A percentile compares a stretch with the other conserved stretches of the same genome.
Conservation (phyloP, 1,139 yeast genomes). For the Yamadazyma diospyri region DNA sequence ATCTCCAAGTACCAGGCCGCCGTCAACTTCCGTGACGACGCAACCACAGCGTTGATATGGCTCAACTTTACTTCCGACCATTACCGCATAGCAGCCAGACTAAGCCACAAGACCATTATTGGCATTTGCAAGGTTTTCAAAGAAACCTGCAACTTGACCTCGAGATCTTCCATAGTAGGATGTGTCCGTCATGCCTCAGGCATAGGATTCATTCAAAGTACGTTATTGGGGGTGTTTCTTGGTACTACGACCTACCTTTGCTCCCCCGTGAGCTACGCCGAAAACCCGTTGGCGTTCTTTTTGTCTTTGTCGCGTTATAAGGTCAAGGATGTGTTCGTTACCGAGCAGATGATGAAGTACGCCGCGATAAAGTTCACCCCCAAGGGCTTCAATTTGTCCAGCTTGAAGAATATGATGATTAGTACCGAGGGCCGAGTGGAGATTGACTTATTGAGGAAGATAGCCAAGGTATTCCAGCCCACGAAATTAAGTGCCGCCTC, state of each 20-base stretch:
- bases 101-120: slow-evolving; percentile 62
- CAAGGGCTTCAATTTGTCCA: slow-evolving; percentile 59
- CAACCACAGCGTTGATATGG: slow-evolving; percentile 57
- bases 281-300: slow-evolving; percentile 72
- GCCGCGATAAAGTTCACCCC: slow-evolving; percentile 65
- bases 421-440: slow-evolving; percentile 77
- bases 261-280: slow-evolving; percentile 74
- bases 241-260: slow-evolving; percentile 85
- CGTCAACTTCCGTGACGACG: slow-evolving; percentile 38
- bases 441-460: slow-evolving; percentile 52
- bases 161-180: slow-evolving; percentile 73
- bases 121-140: slow-evolving; percentile 85
- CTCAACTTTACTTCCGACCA: slow-evolving; percentile 72
- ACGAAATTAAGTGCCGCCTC: slow-evolving; percentile 68
- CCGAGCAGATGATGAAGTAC: slow-evolving; percentile 80
- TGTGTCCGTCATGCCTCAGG: slow-evolving; percentile 86
- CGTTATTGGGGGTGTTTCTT: slow-evolving; percentile 75
- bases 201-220: slow-evolving; percentile 81
- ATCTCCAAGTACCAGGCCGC: slow-evolving; percentile 46
- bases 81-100: slow-evolving; percentile 60
- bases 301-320: slow-evolving; percentile 70
- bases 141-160: slow-evolving; percentile 83
- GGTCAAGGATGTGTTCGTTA: slow-evolving; percentile 82
- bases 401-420: slow-evolving; percentile 79
- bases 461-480: slow-evolving; percentile 61